Evolutionary conservation across 148 eudicot species (phyloP).

Genomic region (Silene conica): DNA sequence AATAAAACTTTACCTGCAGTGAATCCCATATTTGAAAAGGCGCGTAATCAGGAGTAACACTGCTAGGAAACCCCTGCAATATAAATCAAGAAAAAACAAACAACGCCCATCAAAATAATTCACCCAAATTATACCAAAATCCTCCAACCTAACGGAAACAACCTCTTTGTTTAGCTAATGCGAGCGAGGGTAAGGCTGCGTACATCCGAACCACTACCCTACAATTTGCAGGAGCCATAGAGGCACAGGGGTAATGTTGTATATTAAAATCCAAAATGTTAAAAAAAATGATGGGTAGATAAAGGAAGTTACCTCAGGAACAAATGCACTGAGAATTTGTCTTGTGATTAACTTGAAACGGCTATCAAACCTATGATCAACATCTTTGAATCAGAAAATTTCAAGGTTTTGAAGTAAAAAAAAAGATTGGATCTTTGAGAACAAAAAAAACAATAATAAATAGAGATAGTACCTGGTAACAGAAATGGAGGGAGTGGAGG

Average conservation of each 20-base stretch:
- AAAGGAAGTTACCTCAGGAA: conserved; percentile 60
- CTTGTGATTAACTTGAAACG: conserved; percentile 44
- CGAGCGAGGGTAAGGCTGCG: too few relatives aligned
- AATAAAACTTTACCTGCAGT: conserved; percentile 50
- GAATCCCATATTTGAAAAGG: conserved; percentile 96
- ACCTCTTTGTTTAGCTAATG: too few relatives aligned
- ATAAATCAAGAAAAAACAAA: background rate
- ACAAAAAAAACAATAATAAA: background rate
- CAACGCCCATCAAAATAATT: conserved; percentile 13
- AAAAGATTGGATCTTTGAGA: background rate
- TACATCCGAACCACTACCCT: too few relatives aligned
- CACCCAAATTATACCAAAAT: background rate
- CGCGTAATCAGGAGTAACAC: conserved; percentile 91
- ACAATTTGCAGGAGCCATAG: too few relatives aligned
- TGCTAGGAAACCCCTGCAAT: conserved; percentile 86
- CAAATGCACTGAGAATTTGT: conserved; percentile 70
- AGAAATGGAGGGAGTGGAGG: conserved; percentile 33
- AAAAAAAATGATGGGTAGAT: background rate
- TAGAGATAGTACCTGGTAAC: conserved; percentile 22
- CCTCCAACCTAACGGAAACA: too few relatives aligned
- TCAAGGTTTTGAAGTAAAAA: background rate
- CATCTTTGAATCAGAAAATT: background rate
- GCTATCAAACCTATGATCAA: conserved; percentile 37
- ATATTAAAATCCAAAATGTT: background rate
- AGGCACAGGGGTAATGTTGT: too few relatives aligned